Evolutionary conservation across 2,329 filamentous ascomycete genomes (phyloP), one percentile per base, ranked within the genome.

Genomic region (Diaporthe sp.): DNA sequence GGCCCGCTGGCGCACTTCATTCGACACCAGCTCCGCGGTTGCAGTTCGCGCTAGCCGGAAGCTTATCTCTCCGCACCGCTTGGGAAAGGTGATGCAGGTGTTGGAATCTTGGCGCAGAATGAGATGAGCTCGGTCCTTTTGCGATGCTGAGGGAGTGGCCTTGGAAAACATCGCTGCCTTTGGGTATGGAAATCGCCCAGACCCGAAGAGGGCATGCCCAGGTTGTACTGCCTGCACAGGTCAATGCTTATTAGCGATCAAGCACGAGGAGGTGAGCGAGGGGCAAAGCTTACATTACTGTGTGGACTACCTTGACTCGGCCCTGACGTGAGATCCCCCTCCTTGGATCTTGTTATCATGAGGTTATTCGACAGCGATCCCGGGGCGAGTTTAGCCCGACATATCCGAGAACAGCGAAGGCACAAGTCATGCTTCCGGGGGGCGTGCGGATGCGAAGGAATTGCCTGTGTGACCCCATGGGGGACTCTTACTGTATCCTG

Each of bases 341-440:
- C 32, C 61, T 37, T 22, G 13, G 47, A 39, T 19, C 44, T 22
- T 68, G 63, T 39, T 53, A 50, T 53, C n/a, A 39, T 68, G 63
- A 22, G 22, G 8, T 51, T 25, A 13, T 12, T 68, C 32, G 32
- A 53, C 47, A 19, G 63, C 63, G 47, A 51, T 68, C 22, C 47
- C 63, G 63, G 63, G 63, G 12, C n/a, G 47, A 39, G 39, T 37
- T 19, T 68, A 51, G 27, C 44, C 63, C 47, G 63, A 53, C 47
- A 19, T 39, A 4, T 37, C 63, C 63, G 63, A 68, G 22, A 63
- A n/a, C 32, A 53, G 47, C 47, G 37, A 68, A 27, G 13, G 47
- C 44, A 68, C 63, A 53, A 68, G 63, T 68, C 63, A 68, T 68
- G 47, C 53, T 51, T 68, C 63, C 63, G 47, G 63, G 63, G 30